phyloP scores from a whole-genome alignment of 1,139 yeast species.

The Kodamaea sp. region DNA sequence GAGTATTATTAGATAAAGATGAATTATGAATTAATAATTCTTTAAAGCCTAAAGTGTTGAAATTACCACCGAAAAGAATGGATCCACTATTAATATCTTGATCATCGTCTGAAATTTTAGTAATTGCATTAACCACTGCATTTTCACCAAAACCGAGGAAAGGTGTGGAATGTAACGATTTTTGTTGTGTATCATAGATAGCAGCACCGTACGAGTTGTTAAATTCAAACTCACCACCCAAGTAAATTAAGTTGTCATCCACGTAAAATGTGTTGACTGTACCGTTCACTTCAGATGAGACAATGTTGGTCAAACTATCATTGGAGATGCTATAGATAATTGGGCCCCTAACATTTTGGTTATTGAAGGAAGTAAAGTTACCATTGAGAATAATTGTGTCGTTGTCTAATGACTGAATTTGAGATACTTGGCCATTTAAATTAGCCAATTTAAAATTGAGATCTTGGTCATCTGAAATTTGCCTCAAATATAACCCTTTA shows the following conservation, averaged over 20 bases:
- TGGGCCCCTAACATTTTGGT: slow-evolving; percentile 44
- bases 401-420: slow-evolving; percentile 24
- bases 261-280: slow-evolving; percentile 48
- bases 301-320: slow-evolving; percentile 38
- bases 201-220: slow-evolving; percentile 61
- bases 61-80: slow-evolving; percentile 77
- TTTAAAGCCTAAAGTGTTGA: slow-evolving; percentile 57
- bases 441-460: slow-evolving; percentile 25
- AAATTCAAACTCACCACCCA: slow-evolving; percentile 75
- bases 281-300: slow-evolving; percentile 41
- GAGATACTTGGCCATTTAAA: slow-evolving; percentile 31
- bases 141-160: slow-evolving; percentile 75
- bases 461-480: slow-evolving; percentile 25
- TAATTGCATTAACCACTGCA: slow-evolving; percentile 63
- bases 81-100: slow-evolving; percentile 27
- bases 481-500: slow-evolving; percentile 29
- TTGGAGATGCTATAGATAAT: slow-evolving; percentile 51
- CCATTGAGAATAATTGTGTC: slow-evolving; percentile 44
- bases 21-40: slow-evolving; percentile 37
- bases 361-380: slow-evolving; percentile 35
- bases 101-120: slow-evolving; percentile 34
- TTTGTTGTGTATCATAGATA: slow-evolving; percentile 52
- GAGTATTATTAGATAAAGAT: slow-evolving; percentile 25
- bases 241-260: slow-evolving; percentile 52
- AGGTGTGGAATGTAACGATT: slow-evolving; percentile 47